These are phyloP conservation scores for Syzygium jambos DNA, from an alignment of 345 rosid genomes.

Conservation along the genomic window DNA sequence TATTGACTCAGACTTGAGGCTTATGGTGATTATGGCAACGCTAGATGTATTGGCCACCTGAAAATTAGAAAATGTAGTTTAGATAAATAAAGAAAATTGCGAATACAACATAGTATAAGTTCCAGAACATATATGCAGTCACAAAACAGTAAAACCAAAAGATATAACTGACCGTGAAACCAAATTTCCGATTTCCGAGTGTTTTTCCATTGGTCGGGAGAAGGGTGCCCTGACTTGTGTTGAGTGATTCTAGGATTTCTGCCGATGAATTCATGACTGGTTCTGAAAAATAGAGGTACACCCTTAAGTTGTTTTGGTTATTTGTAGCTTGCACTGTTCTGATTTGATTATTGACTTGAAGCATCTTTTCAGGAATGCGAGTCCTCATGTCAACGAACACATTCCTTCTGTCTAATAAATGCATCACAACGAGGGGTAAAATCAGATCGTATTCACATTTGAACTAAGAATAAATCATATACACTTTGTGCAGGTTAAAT, in stretches of 20 bases:
- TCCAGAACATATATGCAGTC: not conserved
- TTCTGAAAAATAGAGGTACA: conserved; percentile 69
- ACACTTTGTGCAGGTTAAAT: not conserved
- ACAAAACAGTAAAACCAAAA: not conserved
- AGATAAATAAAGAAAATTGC: not conserved
- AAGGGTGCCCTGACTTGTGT: conserved; percentile 48
- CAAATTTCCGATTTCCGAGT: conserved; percentile 63
- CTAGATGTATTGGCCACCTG: conserved; percentile 58
- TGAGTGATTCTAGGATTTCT: conserved; percentile 45
- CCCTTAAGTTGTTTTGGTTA: conserved; percentile 41
- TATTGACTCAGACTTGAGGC: conserved; percentile 33
- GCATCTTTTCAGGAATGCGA: conserved; percentile 63
- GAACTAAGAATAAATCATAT: not conserved
- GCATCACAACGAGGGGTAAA: not conserved
- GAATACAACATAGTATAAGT: not conserved
- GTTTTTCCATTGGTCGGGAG: conserved; percentile 44
- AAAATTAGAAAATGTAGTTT: not conserved
- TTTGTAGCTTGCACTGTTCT: conserved; percentile 87
- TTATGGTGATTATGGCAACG: conserved; percentile 48
- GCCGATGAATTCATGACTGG: conserved; percentile 68
- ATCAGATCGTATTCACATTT: not conserved
- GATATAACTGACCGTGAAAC: conserved; percentile 48
- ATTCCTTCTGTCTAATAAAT: conserved; percentile 57
- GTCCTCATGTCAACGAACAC: conserved; percentile 54
- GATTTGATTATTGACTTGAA: conserved; percentile 45